These are phyloP conservation scores for Paulownia fortunei DNA, from an alignment of 257 asterid genomes.

Conservation along the genomic window DNA sequence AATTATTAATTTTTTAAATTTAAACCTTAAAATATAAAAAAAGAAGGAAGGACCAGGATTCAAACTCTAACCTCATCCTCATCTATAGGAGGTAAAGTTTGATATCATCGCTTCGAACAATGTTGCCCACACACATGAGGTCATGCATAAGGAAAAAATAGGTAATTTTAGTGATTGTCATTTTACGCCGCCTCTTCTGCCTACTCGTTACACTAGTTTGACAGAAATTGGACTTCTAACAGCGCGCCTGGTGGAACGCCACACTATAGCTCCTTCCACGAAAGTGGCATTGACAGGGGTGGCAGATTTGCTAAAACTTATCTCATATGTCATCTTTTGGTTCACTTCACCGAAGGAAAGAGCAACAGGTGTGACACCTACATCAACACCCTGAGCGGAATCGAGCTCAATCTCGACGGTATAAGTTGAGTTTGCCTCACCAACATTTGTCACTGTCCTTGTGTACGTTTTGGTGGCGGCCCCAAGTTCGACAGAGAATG, in stretches of 20 bases:
- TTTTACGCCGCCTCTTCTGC: not conserved
- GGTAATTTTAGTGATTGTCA: not conserved
- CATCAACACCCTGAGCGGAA: conserved; percentile 1
- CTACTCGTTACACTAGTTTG: conserved; percentile 16
- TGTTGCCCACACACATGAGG: too few species aligned
- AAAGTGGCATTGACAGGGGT: conserved; percentile 2
- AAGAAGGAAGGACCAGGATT: too few species aligned
- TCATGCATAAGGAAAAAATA: too few species aligned
- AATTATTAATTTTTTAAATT: too few species aligned
- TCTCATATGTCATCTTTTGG: conserved; percentile 40
- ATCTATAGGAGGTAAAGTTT: too few species aligned
- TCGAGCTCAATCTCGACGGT: not conserved
- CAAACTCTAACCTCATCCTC: too few species aligned
- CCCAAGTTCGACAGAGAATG: conserved; percentile 40
- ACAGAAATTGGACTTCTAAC: conserved; percentile 52
- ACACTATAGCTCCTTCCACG: conserved; percentile 41
- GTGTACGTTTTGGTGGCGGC: conserved; percentile 21
- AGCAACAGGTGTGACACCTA: conserved; percentile 29
- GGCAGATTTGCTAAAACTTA: conserved; percentile 28
- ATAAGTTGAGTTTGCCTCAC: conserved; percentile 43
- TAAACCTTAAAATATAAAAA: too few species aligned
- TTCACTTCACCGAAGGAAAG: conserved; percentile 42
- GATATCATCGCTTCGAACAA: too few species aligned
- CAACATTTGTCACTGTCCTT: conserved; percentile 56
- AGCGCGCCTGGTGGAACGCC: conserved; percentile 38